Base-by-base conservation (phyloP, 177 flowering plant species). In the Vitis hybrid region DNA sequence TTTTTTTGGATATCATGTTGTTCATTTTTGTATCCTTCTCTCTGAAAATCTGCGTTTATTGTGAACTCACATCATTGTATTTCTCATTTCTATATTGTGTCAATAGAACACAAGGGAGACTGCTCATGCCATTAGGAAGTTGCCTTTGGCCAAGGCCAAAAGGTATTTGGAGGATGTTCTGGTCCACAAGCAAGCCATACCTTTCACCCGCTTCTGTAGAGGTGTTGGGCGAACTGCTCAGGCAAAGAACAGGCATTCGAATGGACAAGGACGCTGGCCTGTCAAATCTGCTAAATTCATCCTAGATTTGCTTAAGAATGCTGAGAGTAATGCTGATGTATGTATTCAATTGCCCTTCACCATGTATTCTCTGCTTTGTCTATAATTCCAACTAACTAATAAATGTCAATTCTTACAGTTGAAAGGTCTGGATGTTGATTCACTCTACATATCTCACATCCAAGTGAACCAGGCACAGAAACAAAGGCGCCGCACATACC, bases 311-410 rank as follows among this genome's bases (percentile, higher is more conserved):
- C 91, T 94, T 1, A 94, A 92, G 84, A 94, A 90, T 80, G 97
- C 98, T 4, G 98, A 94, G 83, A 94, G 97, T 75, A 94, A 94
- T 81, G 98, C 98, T n/a, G 98, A 92, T 71, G 98, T 91, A 85
- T 68, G 75, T 65, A 18, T 9, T 55, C 5, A 55, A 33, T 65
- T 11, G 2, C 7, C 14, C 3, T 55, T 31, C 47, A 38, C 47
- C 47, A 38, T 5, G 9, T 38, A 5, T 38, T 38, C 47, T 38
- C 47, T 5, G 47, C 47, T 38, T 38, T 7, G 47, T 38, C 47
- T 38, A 7, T 38, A 1, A 5, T 0, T 5, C 47, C 47, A 17
- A 44, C 18, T 59, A 10, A 61, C 15, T 12, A 5, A 38, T 38
- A 5, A 38, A 2, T 49, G 18, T 3, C 10, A 14, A 11, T 20